These are phyloP conservation scores for Picea sitchensis DNA, from an alignment of 75 land plant species.

Conservation along the genomic window DNA sequence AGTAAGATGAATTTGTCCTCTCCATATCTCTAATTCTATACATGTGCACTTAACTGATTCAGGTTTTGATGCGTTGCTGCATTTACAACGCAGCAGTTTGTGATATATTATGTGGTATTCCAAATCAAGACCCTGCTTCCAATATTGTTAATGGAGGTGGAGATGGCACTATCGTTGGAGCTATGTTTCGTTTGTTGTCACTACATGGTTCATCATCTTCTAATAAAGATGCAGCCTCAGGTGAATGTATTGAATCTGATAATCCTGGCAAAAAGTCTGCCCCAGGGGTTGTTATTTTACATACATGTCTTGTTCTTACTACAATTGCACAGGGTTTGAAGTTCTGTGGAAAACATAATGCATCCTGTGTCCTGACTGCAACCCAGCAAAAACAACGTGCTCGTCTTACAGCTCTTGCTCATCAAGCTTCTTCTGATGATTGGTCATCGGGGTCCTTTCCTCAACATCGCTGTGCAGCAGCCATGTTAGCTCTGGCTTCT, in stretches of 20 bases:
- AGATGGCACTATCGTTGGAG: constrained; percentile 80
- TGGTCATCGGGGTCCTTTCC: constrained; percentile 26
- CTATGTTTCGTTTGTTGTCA: constrained; percentile 69
- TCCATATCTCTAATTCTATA: neutral
- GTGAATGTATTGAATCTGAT: constrained; percentile 28
- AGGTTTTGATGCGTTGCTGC: constrained; percentile 80
- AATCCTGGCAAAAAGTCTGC: constrained; percentile 33
- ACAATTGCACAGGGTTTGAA: constrained; percentile 70
- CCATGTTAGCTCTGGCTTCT: constrained; percentile 89
- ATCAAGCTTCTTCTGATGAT: constrained; percentile 54
- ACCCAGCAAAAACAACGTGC: constrained; percentile 71
- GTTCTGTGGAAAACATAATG: constrained; percentile 50
- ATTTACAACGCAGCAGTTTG: constrained; percentile 44
- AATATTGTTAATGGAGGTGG: constrained; percentile 70
- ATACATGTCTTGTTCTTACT: constrained; percentile 68
- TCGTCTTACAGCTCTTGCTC: constrained; percentile 65
- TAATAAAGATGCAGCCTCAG: constrained; percentile 49
- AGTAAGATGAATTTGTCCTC: neutral
- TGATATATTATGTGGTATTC: constrained; percentile 62
- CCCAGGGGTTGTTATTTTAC: constrained; percentile 32
- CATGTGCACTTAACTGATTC: constrained; percentile 20
- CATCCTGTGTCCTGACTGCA: constrained; percentile 73
- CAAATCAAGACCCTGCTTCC: constrained; percentile 34
- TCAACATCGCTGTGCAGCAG: constrained; percentile 59
- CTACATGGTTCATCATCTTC: constrained; percentile 45